Evolutionary conservation across 139 green algal species (phyloP).

Genomic region (Chlamydomonas sp.): DNA sequence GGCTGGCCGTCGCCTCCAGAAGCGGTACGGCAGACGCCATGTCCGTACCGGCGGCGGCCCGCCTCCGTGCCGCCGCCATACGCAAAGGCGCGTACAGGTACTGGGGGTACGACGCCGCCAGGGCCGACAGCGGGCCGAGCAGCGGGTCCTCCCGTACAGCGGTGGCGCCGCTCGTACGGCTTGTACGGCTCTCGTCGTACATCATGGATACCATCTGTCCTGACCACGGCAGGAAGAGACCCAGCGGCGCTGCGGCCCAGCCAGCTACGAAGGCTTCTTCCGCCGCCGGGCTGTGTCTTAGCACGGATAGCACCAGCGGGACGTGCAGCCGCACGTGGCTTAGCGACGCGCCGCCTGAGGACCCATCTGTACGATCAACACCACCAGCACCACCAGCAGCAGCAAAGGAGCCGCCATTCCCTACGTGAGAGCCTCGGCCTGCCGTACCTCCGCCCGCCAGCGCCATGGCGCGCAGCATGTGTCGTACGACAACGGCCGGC

Average conservation of each 20-base stretch:
- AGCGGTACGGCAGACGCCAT: slow-evolving; percentile 2
- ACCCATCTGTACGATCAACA: background rate
- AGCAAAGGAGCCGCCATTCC: background rate
- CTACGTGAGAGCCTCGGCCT: background rate
- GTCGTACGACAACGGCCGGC: slow-evolving; percentile 8
- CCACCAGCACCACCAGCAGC: background rate
- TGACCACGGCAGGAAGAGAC: slow-evolving; percentile 25
- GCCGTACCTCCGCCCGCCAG: slow-evolving; percentile 13
- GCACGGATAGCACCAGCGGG: slow-evolving; percentile 9
- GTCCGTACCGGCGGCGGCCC: background rate
- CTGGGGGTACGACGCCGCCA: background rate
- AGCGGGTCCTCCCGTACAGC: background rate
- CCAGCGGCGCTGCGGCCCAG: slow-evolving; percentile 20
- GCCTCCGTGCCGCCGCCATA: background rate
- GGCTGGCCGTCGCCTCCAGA: slow-evolving; percentile 5
- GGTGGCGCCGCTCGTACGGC: background rate
- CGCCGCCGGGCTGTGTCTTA: slow-evolving; percentile 6
- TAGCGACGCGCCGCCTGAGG: background rate
- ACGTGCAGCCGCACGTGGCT: slow-evolving; percentile 6
- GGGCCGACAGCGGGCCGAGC: slow-evolving; percentile 4
- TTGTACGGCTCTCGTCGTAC: background rate
- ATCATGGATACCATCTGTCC: slow-evolving; percentile 27
- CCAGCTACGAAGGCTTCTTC: background rate
- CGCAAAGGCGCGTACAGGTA: slow-evolving; percentile 16
- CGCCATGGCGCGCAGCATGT: slow-evolving; percentile 26